Evolutionary conservation across 164 flowering plant species (phyloP), one percentile per base, ranked within the genome.

Genomic region (Stephania cephalantha): DNA sequence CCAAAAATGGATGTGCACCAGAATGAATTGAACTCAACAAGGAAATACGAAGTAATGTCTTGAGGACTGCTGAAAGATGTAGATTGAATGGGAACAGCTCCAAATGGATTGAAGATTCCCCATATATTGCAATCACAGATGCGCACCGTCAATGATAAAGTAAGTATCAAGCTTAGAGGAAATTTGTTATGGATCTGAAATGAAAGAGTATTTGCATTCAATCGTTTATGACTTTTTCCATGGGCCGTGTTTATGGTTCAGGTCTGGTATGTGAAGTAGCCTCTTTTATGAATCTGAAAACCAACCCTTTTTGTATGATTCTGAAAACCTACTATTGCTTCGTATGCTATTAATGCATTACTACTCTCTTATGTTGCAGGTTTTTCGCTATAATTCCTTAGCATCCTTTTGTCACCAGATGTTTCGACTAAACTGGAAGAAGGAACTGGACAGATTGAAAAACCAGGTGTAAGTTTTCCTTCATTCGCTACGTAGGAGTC

Each of bases 21-120:
- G 92, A 92, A 82, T 95, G 98, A 97, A 83, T 95, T 73, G 98
- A 95, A 76, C 91, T 95, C 11, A 95, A 95, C 84, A 95, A 95
- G 74, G 94, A 91, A 76, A 95, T 92, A 72, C 79, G 97, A 68
- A 78, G 69, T 72, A 77, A 74, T 22, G 75, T 85, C 58, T 81
- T 94, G 76, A 87, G 84, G 82, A 94, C 81, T 77, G 98, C 97
- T 18, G 85, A 88, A 88, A 71, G 48, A 11, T 68, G 69, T 11
- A 87, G 75, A 79, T 48, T 74, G 46, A 77, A 75, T 67, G 88
- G 78, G 44, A 81, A 87, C 78, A 72, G 80, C 17, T 61, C 83
- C 20, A 80, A 86, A 75, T 95, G 98, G 98, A 74, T n/a, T 2
- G 86, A 90, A 76, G 74, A 70, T 44, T 83, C 88, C 0, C 0